phyloP scores from a whole-genome alignment of 2,329 filamentous ascomycete genomes.

The Raffaelea albimanens region DNA sequence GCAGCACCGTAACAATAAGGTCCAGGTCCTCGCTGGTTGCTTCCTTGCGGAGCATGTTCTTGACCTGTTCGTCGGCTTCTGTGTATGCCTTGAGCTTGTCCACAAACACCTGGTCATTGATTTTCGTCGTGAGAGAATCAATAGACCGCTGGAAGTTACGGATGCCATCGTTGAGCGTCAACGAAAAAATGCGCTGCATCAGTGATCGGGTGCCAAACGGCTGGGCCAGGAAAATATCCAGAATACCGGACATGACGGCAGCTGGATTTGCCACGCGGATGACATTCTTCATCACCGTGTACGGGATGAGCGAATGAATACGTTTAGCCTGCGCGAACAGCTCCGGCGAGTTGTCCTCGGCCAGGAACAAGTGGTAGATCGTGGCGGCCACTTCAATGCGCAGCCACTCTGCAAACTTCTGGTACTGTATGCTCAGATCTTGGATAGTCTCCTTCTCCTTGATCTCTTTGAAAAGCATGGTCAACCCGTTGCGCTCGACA shows the following conservation, averaged over 20 bases:
- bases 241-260: conserved; percentile 89
- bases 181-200: conserved; percentile 87
- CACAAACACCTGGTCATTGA: conserved; percentile 71
- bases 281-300: conserved; percentile 88
- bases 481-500: conserved; percentile 70
- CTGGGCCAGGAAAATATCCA: conserved; percentile 92
- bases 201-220: conserved; percentile 85
- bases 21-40: conserved; percentile 68
- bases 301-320: conserved; percentile 91
- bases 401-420: conserved; percentile 97
- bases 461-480: conserved; percentile 87
- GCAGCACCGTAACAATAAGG: conserved; percentile 73
- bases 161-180: conserved; percentile 87
- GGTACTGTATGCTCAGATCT: conserved; percentile 88
- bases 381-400: conserved; percentile 95
- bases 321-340: conserved; percentile 88
- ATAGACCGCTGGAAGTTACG: conserved; percentile 78
- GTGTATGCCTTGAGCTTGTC: conserved; percentile 75
- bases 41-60: conserved; percentile 64
- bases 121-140: conserved; percentile 64
- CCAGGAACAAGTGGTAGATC: conserved; percentile 92
- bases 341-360: conserved; percentile 96
- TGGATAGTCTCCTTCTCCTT: conserved; percentile 78
- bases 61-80: conserved; percentile 64
- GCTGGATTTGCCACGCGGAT: conserved; percentile 95